Percentiles rank a stretch among this genome's conserved stretches.
Conservation (phyloP, 768 basidiomycete species). For the Pulveroboletus ravenelii region DNA sequence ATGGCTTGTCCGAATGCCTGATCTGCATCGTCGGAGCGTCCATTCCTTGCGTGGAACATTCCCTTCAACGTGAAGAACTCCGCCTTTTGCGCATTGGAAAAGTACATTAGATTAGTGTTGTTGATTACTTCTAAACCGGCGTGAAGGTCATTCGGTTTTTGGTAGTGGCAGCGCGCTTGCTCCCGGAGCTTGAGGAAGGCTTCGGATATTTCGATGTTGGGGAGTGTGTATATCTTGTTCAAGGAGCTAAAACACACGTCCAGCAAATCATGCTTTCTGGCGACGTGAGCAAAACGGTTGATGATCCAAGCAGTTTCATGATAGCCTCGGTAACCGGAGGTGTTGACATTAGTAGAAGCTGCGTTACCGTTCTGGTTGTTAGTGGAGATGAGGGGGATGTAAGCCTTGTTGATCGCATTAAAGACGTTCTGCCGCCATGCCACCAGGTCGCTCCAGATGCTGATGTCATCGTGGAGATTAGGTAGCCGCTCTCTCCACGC, state of each 20-base stretch:
- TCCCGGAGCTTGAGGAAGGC: conserved; percentile 98
- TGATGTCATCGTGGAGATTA: conserved; percentile 94
- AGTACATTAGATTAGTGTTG: conserved; percentile 98
- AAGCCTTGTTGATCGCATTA: conserved; percentile 92
- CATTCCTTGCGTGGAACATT: conserved; percentile 92
- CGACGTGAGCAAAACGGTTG: conserved; percentile 98
- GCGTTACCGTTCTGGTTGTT: conserved; percentile 48
- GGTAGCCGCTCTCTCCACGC: conserved; percentile 97
- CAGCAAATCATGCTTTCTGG: conserved; percentile 91
- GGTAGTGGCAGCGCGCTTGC: conserved; percentile 97
- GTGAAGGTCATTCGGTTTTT: conserved; percentile 87
- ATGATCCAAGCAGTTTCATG: conserved; percentile 99
- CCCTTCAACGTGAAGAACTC: conserved; percentile 99
- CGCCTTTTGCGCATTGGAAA: conserved; percentile 89
- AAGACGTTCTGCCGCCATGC: conserved; percentile 99
- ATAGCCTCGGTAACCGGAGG: conserved; percentile 91
- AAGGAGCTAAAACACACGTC: conserved; percentile 94
- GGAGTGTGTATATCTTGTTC: conserved; percentile 96
- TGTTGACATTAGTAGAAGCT: conserved; percentile 59
- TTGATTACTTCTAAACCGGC: conserved; percentile 98
- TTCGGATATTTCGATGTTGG: conserved; percentile 99
- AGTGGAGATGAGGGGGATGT: conserved; percentile 80
- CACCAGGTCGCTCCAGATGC: conserved; percentile 98
- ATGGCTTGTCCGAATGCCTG: conserved; percentile 91
- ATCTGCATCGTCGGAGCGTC: conserved; percentile 85